Evolutionary conservation across 148 eudicot genomes (phyloP), one percentile per base, ranked within the genome.

Genomic region (Simmondsia chinensis): DNA sequence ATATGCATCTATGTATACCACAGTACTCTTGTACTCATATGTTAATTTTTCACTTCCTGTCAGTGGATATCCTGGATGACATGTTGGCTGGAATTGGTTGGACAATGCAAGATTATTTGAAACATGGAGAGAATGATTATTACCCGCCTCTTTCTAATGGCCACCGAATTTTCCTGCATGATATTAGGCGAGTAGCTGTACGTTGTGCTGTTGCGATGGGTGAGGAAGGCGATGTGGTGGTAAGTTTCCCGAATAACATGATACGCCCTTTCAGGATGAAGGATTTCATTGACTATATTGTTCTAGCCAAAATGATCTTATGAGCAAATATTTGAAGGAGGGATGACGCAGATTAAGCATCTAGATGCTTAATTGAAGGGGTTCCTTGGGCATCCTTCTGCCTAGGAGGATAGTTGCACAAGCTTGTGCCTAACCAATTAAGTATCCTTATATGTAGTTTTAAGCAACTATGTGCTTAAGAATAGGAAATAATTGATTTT

Each of bases 61-160:
- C 74, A 91, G 99, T 91, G 94, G 96, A 91, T 68, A 82, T 91
- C 47, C 69, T 91, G 87, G 99, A 91, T 59, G 99, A 91, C 63
- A 91, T 91, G 99, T 54, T 91, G 68, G 74, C 79, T 44, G 99
- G 99, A 49, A 60, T 91, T 27, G 99, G 99, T 43, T 72, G 74
- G 99, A 76, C 96, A 27, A 91, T 91, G 99, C 96, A 82, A 69
- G 99, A 86, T 67, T 91, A 91, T 72, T 65, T 91, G 64, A 91
- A 86, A 54, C 55, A 86, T 25, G 94, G 94, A 54, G 89, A 82
- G 59, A 86, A 91, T 60, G 99, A 91, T 59, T 91, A 91, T 57
- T 86, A 86, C 59, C 99, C 99, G 20, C 99, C 99, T 46, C 99
- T 91, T 60, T 31, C 81, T 42, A 91, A 86, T 63, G 99, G 96